Conservation (phyloP, 1,284 basidiomycete species). For the Salmacisia buchloeana region DNA sequence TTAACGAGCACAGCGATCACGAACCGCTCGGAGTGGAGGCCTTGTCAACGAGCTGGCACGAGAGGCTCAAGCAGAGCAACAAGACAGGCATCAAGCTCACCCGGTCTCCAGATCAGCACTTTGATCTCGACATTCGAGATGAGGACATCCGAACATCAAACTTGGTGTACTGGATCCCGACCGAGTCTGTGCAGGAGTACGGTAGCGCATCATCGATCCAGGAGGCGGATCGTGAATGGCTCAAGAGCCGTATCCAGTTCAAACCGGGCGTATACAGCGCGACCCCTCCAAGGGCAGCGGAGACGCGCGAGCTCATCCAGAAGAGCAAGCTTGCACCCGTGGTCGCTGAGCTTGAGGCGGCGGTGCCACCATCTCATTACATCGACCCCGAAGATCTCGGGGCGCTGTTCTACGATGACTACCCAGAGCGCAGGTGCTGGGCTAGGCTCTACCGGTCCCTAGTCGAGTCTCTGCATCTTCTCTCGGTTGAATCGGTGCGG, state of each 20-base stretch:
- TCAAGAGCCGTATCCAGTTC: no score
- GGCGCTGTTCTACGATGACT: not conserved
- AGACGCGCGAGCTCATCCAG: no score
- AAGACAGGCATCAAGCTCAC: not conserved
- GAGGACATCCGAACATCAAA: not conserved
- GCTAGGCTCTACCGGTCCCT: not conserved
- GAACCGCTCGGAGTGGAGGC: conserved; percentile 63
- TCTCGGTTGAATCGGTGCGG: conserved; percentile 23
- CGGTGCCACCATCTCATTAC: no score
- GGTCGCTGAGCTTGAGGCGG: no score
- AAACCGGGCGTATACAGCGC: no score
- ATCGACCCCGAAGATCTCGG: no score
- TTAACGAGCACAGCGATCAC: conserved; percentile 63
- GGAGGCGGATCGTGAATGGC: not conserved
- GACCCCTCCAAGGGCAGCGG: no score
- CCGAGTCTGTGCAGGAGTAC: not conserved
- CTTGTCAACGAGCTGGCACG: not conserved
- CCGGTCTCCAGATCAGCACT: not conserved
- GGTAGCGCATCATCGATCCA: not conserved
- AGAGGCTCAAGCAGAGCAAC: not conserved
- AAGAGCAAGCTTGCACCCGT: no score
- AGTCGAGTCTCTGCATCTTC: not conserved
- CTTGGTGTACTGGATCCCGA: not conserved
- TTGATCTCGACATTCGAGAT: not conserved
- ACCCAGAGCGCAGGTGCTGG: not conserved